A percentile compares a stretch with the other conserved stretches of the same genome.
These are phyloP conservation scores for Teratosphaeria gauchensis DNA, from an alignment of 2,329 filamentous ascomycete species.

Conservation along the genomic window DNA sequence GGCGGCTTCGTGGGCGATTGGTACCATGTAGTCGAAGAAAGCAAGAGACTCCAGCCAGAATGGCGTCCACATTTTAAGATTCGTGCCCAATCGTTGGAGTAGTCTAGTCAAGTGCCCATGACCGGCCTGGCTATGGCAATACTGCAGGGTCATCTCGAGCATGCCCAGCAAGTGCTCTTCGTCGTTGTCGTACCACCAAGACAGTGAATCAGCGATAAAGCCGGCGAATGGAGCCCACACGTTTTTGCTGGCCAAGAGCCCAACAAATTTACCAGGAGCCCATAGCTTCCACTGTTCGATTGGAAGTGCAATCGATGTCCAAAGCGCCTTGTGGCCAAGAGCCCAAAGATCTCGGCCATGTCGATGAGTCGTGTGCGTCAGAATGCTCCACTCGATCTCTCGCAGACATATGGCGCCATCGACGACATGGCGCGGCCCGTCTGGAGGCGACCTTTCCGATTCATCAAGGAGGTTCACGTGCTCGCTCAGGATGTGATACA, in stretches of 20 bases:
- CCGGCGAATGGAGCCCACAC: background rate
- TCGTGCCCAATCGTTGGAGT: background rate
- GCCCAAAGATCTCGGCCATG: conserved; percentile 1
- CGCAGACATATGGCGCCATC: background rate
- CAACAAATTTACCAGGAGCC: conserved; percentile 13
- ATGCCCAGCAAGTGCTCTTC: conserved; percentile 10
- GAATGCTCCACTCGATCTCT: background rate
- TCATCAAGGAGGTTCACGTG: conserved; percentile 3
- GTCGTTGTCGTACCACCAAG: conserved; percentile 11
- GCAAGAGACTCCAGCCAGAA: background rate
- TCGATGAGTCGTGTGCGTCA: background rate
- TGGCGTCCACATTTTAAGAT: background rate
- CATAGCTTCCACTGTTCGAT: conserved; percentile 1
- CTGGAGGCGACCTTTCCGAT: background rate
- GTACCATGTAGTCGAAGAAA: background rate
- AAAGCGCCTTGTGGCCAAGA: conserved; percentile 2
- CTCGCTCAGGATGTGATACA: background rate
- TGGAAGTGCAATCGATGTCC: background rate
- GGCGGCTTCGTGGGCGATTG: background rate
- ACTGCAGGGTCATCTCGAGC: conserved; percentile 12
- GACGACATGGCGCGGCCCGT: background rate
- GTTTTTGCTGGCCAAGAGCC: conserved; percentile 3
- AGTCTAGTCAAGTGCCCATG: background rate
- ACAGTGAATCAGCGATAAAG: conserved; percentile 2
- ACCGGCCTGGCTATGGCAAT: conserved; percentile 4